Evolutionary conservation across 371 early-diverging fungal species (phyloP), one percentile per base, ranked within the genome.

Genomic region (Apophysomyces trapeziformis): DNA sequence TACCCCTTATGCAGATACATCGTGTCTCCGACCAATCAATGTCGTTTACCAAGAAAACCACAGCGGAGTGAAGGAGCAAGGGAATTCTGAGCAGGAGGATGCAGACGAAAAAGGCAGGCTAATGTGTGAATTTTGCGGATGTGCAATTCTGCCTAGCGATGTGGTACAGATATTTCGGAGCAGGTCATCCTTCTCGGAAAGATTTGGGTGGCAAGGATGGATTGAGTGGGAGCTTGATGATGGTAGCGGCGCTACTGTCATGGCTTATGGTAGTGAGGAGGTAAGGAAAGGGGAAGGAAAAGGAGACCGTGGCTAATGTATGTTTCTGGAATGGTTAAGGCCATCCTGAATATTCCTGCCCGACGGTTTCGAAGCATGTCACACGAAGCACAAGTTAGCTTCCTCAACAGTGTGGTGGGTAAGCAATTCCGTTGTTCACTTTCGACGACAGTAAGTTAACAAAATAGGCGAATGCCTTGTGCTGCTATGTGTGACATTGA

Each of bases 211-310:
- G 46, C 32, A 58, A 54, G 65, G 77, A 16, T 75, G 79, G 77
- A 64, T 78, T 11, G 71, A 78, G 60, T 78, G 79, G 82, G 47
- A 57, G 12, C 54, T 82, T 5, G 79, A 82, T 54, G 77, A 82
- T 60, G 79, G 79, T 4, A 70, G 68, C 6, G 75, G 73, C 18
- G 46, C 7, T 14, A 66, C 57, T 1, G 65, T 74, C 38, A 70
- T 46, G 36, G 64, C 70, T 5, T 73, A 58, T 63, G 79, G 79
- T 54, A 70, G 79, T 54, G 79, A 82, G 70, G 82, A 82, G 66
- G 79, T 82, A 67, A 43, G 38, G 54, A 50, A 26, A 26, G 54
- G 21, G 54, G 9, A 21, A 16, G 18, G 18, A 6, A 26, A 21
- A 12, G 44, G 26, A 16, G 8, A 26, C 14, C 44, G 60, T 60